Base-by-base conservation (phyloP, 768 basidiomycete species). In the Tricholoma matsutake region DNA sequence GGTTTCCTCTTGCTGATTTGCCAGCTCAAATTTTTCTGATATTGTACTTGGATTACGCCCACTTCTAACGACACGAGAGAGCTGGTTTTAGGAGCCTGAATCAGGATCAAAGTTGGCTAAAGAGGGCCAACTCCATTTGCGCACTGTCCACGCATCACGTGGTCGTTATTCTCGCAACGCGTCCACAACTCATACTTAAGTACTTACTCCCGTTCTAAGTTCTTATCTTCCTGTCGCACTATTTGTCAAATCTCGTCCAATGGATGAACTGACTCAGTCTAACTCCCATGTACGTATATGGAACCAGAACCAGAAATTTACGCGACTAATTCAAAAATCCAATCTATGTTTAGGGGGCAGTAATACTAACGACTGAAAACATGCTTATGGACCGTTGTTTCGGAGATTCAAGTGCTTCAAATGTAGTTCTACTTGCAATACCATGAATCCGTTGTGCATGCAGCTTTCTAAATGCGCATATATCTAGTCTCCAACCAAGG, bases 301-400 rank as follows among this genome's bases (percentile, higher is more conserved):
- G 25, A 29, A 51, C 6, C 14, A 16, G 7, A 51, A 29, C 49
- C 14, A 14, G 16, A 49, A 22, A 47, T 28, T 4, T 10, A 25
- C 13, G 4, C 25, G 47, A 28, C 47, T 49, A 13, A 49, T 49
- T 28, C n/a, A 18, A 16, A 45, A 25, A 25, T 25, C 3, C 8
- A 43, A 43, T 43, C 16, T 18, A 18, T 43, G 6, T 13, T 16
- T 14, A 41, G 35, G 20, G 6, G 7, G 20, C 9, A n/a, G 22
- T 7, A 9, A 25, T 56, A 10, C 34, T 49, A 31, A 43, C 20
- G 37, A 49, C 61, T 7, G 55, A 63, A 2, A 37, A 37, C 18
- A 41, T 68, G 39, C 67, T 68, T 54, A 63, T 60, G 43, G 66
- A 69, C 8, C 68, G 67, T 9, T 67, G 64, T 55, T 70, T 70